Conservation (phyloP, 495 filamentous ascomycete genomes). For the Bacidia rubella region DNA sequence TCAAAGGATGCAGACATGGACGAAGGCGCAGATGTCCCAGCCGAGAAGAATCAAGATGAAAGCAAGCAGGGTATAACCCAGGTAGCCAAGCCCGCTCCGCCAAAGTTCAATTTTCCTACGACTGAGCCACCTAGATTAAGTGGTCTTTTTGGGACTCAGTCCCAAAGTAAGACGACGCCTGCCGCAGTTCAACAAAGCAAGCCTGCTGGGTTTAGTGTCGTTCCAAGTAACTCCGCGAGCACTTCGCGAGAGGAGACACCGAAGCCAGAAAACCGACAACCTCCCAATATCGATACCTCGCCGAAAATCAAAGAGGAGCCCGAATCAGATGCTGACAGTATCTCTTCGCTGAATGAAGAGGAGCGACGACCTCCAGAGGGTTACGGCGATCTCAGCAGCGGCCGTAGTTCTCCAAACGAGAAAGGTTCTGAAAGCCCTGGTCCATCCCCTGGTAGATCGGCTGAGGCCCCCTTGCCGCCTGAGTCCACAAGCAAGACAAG, state of each 20-base stretch:
- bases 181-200: constrained; percentile 24
- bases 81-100: constrained; percentile 27
- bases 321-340: constrained; percentile 15
- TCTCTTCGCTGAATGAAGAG: constrained; percentile 13
- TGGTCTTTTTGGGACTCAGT: constrained; percentile 27
- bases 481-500: constrained; percentile 56
- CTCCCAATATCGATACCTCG: constrained; percentile 12
- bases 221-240: constrained; percentile 15
- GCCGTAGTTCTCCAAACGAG: neutral
- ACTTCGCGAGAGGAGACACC: constrained; percentile 14
- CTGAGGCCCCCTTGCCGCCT: constrained; percentile 57
- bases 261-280: constrained; percentile 10
- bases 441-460: neutral
- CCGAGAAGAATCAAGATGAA: constrained; percentile 21
- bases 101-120: constrained; percentile 29
- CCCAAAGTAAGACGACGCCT: constrained; percentile 22
- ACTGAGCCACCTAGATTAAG: constrained; percentile 20
- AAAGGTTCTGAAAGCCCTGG: neutral
- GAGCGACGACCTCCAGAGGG: constrained; percentile 11
- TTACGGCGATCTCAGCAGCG: constrained; percentile 1
- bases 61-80: neutral
- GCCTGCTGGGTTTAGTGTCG: constrained; percentile 28
- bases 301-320: constrained; percentile 22
- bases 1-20: constrained; percentile 50
- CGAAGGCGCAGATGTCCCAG: constrained; percentile 24